Conservation (phyloP, 2,329 filamentous ascomycete species). For the Huntiella savannae region DNA sequence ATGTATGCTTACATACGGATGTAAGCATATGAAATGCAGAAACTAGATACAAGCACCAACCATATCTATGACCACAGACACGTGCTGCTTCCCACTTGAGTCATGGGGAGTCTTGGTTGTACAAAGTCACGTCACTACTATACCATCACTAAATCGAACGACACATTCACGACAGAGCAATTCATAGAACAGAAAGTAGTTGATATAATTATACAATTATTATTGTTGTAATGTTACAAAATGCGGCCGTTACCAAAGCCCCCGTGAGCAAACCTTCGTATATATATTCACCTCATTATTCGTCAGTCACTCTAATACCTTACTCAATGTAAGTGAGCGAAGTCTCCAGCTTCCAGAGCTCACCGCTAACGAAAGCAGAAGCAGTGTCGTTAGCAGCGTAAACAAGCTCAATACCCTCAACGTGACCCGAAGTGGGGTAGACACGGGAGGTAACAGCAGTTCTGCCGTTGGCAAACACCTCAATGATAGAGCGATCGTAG, state of each 20-base stretch:
- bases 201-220: not conserved
- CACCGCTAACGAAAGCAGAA: constrained; percentile 6
- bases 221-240: not conserved
- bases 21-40: too few relatives aligned
- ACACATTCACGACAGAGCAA: too few relatives aligned
- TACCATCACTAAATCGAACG: too few relatives aligned
- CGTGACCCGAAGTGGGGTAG: constrained; percentile 12
- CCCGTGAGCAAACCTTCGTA: not conserved
- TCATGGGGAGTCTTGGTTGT: too few relatives aligned
- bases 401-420: constrained; percentile 11
- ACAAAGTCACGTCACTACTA: too few relatives aligned
- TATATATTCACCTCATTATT: not conserved
- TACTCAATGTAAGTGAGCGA: constrained; percentile 4
- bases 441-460: constrained; percentile 14
- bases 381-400: constrained; percentile 6
- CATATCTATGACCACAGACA: too few relatives aligned
- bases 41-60: too few relatives aligned
- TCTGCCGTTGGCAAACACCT: constrained; percentile 14
- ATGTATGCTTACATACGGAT: too few relatives aligned
- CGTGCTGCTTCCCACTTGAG: too few relatives aligned
- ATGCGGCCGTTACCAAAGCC: not conserved
- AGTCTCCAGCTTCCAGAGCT: constrained; percentile 8
- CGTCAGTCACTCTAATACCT: not conserved
- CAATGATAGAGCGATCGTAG: constrained; percentile 14
- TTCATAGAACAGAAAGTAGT: too few relatives aligned